phyloP scores from a whole-genome alignment of 192 early-diverging fungal genomes.

The Funneliformis geosporum region DNA sequence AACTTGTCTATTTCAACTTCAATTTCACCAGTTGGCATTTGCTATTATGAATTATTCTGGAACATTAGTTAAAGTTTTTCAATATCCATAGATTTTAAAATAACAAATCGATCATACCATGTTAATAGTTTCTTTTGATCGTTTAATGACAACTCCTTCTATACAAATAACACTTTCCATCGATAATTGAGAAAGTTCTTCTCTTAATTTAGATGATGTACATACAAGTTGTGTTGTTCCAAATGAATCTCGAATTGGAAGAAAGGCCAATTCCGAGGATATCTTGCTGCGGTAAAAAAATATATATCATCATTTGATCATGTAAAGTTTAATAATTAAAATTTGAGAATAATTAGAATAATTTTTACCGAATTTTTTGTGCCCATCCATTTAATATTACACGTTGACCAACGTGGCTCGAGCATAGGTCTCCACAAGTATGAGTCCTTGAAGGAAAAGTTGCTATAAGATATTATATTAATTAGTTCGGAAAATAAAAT shows the following conservation, averaged over 20 bases:
- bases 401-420: slow-evolving; percentile 56
- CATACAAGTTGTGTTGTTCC: slow-evolving; percentile 78
- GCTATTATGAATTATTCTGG: neutral
- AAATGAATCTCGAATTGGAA: slow-evolving; percentile 74
- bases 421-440: slow-evolving; percentile 73
- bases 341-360: neutral
- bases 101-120: slow-evolving; percentile 34
- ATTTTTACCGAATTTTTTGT: slow-evolving; percentile 53
- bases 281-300: slow-evolving; percentile 50
- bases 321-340: neutral
- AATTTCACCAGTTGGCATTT: slow-evolving; percentile 61
- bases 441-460: slow-evolving; percentile 65
- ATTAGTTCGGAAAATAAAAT: neutral
- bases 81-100: slow-evolving; percentile 3
- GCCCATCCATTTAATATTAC: slow-evolving; percentile 83
- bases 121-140: slow-evolving; percentile 55
- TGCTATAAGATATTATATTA: slow-evolving; percentile 17
- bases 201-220: slow-evolving; percentile 33
- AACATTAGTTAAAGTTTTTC: neutral
- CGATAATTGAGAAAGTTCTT: slow-evolving; percentile 54
- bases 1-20: slow-evolving; percentile 68
- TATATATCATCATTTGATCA: neutral
- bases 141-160: slow-evolving; percentile 60
- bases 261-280: slow-evolving; percentile 73
- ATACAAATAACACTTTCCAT: slow-evolving; percentile 75